Conservation (phyloP, 2,329 filamentous ascomycete genomes). For the Zymoseptoria ardabiliae region DNA sequence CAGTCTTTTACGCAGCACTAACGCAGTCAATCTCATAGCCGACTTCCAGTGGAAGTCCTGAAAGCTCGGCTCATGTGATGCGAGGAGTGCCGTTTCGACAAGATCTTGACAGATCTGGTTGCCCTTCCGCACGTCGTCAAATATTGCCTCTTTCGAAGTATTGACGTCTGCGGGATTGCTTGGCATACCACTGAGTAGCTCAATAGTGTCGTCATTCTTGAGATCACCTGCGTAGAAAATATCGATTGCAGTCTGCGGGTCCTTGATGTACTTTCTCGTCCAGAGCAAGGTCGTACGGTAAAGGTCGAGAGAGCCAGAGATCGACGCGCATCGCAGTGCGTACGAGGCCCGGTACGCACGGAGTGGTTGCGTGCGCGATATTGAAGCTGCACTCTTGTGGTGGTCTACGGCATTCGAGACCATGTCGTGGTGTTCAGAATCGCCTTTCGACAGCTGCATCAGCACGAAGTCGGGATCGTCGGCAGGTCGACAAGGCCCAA, state of each 20-base stretch:
- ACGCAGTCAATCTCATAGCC: slow-evolving; percentile 5
- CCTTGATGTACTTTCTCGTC: slow-evolving; percentile 32
- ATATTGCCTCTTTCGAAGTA: neutral
- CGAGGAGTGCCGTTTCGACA: slow-evolving; percentile 26
- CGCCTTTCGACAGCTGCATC: slow-evolving; percentile 4
- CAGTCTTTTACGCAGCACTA: slow-evolving; percentile 10
- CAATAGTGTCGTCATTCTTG: slow-evolving; percentile 19
- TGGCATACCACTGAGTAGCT: neutral
- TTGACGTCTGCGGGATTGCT: neutral
- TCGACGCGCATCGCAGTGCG: slow-evolving; percentile 26
- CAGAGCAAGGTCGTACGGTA: slow-evolving; percentile 29
- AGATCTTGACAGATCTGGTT: slow-evolving; percentile 27
- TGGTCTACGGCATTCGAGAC: slow-evolving; percentile 13
- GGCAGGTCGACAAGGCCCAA: neutral
- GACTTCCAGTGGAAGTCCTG: slow-evolving; percentile 10
- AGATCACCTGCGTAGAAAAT: slow-evolving; percentile 21
- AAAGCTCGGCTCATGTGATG: slow-evolving; percentile 31
- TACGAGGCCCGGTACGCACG: slow-evolving; percentile 27
- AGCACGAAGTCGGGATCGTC: slow-evolving; percentile 7
- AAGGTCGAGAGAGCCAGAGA: slow-evolving; percentile 28
- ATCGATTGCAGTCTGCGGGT: slow-evolving; percentile 25
- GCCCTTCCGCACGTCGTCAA: slow-evolving; percentile 16
- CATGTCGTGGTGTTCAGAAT: slow-evolving; percentile 3
- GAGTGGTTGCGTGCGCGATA: slow-evolving; percentile 22
- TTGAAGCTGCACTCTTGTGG: slow-evolving; percentile 19